Percentiles rank a stretch among this genome's conserved stretches.
These are phyloP conservation scores for Neopestalotiopsis sp. DNA, from an alignment of 2,329 filamentous ascomycete species.

Conservation along the genomic window DNA sequence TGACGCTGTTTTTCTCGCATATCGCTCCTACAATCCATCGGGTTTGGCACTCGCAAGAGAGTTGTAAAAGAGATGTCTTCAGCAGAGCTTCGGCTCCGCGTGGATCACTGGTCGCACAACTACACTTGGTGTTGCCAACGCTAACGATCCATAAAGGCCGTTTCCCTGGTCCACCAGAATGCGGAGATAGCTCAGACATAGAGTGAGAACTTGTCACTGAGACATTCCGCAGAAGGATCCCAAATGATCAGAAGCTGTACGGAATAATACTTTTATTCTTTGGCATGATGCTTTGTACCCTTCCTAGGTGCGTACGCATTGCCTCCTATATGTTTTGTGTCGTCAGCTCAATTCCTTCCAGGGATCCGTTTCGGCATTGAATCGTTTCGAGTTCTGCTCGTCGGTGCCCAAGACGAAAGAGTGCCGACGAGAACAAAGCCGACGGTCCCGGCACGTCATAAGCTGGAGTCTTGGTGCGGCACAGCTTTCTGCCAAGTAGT, in stretches of 20 bases:
- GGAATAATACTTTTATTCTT: background rate
- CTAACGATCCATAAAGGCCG: background rate
- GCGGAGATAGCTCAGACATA: background rate
- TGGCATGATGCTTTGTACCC: background rate
- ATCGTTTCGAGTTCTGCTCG: background rate
- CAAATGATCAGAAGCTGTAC: background rate
- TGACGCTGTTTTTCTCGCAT: background rate
- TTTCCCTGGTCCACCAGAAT: background rate
- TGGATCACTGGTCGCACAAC: background rate
- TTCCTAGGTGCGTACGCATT: background rate
- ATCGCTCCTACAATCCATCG: background rate
- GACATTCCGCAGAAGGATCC: background rate
- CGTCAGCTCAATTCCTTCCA: background rate
- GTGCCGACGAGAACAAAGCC: background rate
- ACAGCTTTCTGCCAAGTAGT: background rate
- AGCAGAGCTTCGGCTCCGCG: background rate
- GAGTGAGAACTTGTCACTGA: background rate
- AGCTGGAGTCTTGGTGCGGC: background rate
- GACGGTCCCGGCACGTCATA: background rate
- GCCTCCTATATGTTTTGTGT: background rate
- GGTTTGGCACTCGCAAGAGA: background rate
- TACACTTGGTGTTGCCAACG: background rate
- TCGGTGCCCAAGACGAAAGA: background rate
- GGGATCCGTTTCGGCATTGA: background rate
- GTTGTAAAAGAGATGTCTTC: background rate